Conservation (phyloP, 768 basidiomycete genomes). For the Chalciporus piperatus region DNA sequence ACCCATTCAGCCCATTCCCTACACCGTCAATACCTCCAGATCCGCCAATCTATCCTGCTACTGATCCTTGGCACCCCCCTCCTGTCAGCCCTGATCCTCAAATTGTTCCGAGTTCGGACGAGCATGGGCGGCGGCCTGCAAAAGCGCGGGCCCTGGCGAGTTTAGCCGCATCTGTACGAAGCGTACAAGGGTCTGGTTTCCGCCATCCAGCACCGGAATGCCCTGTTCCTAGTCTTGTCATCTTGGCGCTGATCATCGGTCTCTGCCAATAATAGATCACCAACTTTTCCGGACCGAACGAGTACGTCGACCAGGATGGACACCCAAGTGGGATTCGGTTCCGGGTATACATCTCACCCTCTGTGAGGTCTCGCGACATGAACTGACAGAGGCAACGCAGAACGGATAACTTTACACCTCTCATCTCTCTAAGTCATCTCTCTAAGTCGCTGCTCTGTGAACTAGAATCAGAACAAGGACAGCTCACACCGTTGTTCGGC, state of each 20-base stretch:
- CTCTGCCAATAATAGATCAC: constrained; percentile 31
- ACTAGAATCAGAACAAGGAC: neutral
- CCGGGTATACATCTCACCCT: constrained; percentile 43
- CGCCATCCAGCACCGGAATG: neutral
- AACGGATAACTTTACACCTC: constrained; percentile 74
- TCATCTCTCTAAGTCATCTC: constrained; percentile 55
- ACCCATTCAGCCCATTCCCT: constrained; percentile 54
- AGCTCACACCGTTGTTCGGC: constrained; percentile 38
- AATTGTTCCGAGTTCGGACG: too few species aligned
- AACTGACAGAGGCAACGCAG: constrained; percentile 12
- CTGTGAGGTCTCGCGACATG: neutral
- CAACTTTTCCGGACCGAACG: too few species aligned
- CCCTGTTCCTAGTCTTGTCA: neutral
- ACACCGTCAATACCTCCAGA: constrained; percentile 50
- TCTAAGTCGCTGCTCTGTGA: constrained; percentile 20
- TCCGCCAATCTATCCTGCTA: constrained; percentile 47
- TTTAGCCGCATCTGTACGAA: neutral
- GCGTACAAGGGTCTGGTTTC: too few species aligned
- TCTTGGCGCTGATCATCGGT: constrained; percentile 1
- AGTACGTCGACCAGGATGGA: too few species aligned
- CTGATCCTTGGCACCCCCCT: constrained; percentile 52
- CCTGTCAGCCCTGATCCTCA: constrained; percentile 30
- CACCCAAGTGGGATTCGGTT: constrained; percentile 66
- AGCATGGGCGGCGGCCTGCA: too few species aligned
- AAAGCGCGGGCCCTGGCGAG: constrained; percentile 34